Evolutionary conservation across 2,329 filamentous ascomycete species (phyloP), one percentile per base, ranked within the genome.

Genomic region (Mycogone perniciosa): DNA sequence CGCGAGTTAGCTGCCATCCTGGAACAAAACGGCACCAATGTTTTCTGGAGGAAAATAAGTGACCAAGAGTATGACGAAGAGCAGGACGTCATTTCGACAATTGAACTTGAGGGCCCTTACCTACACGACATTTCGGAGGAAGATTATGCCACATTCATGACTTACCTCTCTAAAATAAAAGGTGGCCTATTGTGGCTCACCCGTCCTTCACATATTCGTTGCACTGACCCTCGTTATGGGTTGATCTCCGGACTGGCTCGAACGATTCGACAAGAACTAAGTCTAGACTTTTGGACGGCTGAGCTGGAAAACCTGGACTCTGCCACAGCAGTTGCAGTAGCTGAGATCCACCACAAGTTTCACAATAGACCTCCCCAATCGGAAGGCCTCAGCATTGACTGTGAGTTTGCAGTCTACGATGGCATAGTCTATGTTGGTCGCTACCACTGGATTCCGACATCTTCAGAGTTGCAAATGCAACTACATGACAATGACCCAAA

Each of bases 361-460:
- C 37, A 7, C 5, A 9, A 26, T 4, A 31, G 31, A 27, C 9
- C 38, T n/a, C 7, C 31, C 3, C 13, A 33, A 27, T 8, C 13
- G 3, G 31, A 20, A 11, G 44, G 31, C 29, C 31, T 34, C 11
- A 20, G 20, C 20, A 20, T 20, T 20, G 39, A 42, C 20, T 59
- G 58, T n/a, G 67, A 69, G 39, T 69, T 64, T 29, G 63, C 60
- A 1, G 55, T 67, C n/a, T 52, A 55, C 3, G 55, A 62, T 30
- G 59, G 61, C 2, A 51, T 56, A 7, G 52, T 65, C 1, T 56
- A 61, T 9, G 54, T 67, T n/a, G 56, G 58, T 7, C 52, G 65
- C 1, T 63, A 61, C 38, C 59, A 63, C 13, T 59, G 60, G 1
- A 57, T 62, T 40, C 57, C 60, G 2, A 44, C 65, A 0, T 41